Evolutionary conservation across 495 filamentous ascomycete genomes (phyloP).

Genomic region (Viridothelium virens): DNA sequence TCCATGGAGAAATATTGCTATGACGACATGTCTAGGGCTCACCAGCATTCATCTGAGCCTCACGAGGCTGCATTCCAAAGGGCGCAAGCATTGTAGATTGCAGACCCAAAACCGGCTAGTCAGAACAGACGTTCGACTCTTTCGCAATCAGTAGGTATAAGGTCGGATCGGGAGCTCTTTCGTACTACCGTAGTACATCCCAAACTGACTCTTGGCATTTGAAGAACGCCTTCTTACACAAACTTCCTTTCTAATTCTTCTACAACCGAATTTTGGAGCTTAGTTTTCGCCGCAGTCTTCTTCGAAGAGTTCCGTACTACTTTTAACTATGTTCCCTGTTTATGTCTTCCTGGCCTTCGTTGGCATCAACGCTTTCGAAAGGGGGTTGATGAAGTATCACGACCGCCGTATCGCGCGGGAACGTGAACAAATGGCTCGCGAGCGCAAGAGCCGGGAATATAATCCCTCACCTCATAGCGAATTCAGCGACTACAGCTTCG

Average conservation of each 20-base stretch:
- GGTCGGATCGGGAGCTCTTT: not conserved
- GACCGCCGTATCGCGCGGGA: slow-evolving; percentile 1
- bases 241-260: not conserved
- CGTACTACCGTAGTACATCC: not conserved
- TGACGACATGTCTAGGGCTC: not conserved
- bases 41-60: not conserved
- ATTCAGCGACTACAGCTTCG: not conserved
- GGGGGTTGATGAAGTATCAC: not conserved
- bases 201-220: not conserved
- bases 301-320: not conserved
- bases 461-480: no score
- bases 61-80: not conserved
- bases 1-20: not conserved
- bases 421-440: not conserved
- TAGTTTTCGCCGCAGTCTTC: not conserved
- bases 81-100: not conserved
- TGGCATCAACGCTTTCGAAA: not conserved
- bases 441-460: not conserved
- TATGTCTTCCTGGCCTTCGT: slow-evolving; percentile 4
- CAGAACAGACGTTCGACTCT: not conserved
- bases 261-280: not conserved
- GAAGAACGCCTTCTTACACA: not conserved
- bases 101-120: not conserved
- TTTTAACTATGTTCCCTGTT: not conserved
- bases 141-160: not conserved